Percentiles rank a stretch among this genome's conserved stretches.
Evolutionary conservation across 148 eudicot genomes (phyloP).

Genomic region (Dysphania ambrosioides): DNA sequence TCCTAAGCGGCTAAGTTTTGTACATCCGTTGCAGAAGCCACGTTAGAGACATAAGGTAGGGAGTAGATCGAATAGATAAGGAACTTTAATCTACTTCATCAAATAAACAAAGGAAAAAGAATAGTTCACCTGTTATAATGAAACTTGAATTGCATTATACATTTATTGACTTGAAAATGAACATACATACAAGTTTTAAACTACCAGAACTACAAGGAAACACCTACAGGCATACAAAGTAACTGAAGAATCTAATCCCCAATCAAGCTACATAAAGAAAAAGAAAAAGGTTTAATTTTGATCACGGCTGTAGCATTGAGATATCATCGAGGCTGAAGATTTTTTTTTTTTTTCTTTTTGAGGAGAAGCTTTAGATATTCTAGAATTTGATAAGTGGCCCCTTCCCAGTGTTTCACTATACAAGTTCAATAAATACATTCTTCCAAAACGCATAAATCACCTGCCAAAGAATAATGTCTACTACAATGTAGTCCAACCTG

Average conservation of each 20-base stretch:
- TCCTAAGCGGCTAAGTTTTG: too few species aligned
- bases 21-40: too few species aligned
- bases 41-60: too few species aligned
- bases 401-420: constrained; percentile 37
- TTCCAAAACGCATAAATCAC: constrained; percentile 33
- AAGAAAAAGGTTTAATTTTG: background rate
- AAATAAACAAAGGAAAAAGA: too few species aligned
- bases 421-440: constrained; percentile 31
- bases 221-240: constrained; percentile 30
- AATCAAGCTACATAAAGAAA: constrained; percentile 31
- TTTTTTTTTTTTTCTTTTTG: too few species aligned
- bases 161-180: constrained; percentile 22
- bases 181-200: constrained; percentile 29
- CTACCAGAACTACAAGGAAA: constrained; percentile 26
- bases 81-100: too few species aligned
- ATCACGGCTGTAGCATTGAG: constrained; percentile 19
- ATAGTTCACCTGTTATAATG: too few species aligned
- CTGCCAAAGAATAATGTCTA: constrained; percentile 18
- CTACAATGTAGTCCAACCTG: constrained; percentile 49
- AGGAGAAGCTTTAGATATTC: constrained; percentile 13
- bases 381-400: constrained; percentile 19
- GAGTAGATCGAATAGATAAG: too few species aligned
- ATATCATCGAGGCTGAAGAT: constrained; percentile 21
- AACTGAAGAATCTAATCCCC: constrained; percentile 33
- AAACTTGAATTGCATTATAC: constrained; percentile 18